phyloP scores from a whole-genome alignment of 306 rosid genomes.

The Vachellia collinsii region DNA sequence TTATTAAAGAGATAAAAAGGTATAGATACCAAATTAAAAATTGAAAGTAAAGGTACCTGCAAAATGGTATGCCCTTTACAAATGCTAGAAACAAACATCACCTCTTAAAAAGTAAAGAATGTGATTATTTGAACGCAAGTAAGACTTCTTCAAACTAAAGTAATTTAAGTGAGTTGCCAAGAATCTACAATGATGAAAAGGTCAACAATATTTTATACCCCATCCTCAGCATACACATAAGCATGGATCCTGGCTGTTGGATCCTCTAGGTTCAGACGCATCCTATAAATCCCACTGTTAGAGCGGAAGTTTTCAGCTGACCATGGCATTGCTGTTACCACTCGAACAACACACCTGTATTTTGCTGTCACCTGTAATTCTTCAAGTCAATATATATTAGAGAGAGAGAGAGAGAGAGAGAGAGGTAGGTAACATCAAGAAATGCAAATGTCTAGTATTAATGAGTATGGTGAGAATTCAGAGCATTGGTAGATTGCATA shows the following conservation, averaged over 20 bases:
- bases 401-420: neutral
- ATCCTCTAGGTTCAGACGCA: constrained; percentile 74
- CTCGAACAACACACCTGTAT: constrained; percentile 55
- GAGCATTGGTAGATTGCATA: neutral
- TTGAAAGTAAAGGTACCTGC: too few species aligned
- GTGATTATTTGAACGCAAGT: neutral
- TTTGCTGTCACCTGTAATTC: constrained; percentile 56
- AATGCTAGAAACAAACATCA: neutral
- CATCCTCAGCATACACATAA: constrained; percentile 56
- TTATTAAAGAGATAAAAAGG: too few species aligned
- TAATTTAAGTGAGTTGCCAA: neutral
- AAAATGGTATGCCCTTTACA: neutral
- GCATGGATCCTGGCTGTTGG: constrained; percentile 84
- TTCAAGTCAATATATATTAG: neutral
- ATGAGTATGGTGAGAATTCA: neutral
- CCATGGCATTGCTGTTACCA: constrained; percentile 49
- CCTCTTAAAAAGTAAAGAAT: neutral
- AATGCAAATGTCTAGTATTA: neutral
- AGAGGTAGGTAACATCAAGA: neutral
- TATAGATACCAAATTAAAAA: too few species aligned
- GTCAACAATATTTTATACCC: constrained; percentile 48
- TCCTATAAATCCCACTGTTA: constrained; percentile 42
- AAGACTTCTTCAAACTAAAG: neutral
- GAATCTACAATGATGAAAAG: neutral
- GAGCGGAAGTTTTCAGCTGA: constrained; percentile 41